Conservation (phyloP, 73 alveolate genomes). For the Uronychia setigera region DNA sequence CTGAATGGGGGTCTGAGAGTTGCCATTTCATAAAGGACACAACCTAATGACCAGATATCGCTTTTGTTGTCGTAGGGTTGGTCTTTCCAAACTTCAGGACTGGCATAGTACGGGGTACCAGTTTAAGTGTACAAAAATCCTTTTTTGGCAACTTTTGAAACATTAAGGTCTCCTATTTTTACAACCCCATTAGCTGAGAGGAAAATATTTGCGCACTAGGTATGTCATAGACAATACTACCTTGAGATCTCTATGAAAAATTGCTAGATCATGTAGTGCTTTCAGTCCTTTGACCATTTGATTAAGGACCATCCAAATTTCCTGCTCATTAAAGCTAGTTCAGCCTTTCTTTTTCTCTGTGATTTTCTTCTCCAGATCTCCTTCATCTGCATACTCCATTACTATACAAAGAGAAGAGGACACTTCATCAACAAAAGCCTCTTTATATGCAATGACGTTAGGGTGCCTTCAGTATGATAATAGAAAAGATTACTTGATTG, state of each 20-base stretch:
- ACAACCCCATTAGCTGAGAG: conserved; percentile 20
- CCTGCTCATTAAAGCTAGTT: conserved; percentile 8
- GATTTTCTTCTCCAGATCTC: conserved; percentile 38
- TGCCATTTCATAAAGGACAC: conserved; percentile 92
- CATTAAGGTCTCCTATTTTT: conserved; percentile 46
- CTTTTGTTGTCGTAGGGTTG: conserved; percentile 90
- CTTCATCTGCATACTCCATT: conserved; percentile 51
- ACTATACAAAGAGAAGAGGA: conserved; percentile 36
- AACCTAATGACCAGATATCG: conserved; percentile 95
- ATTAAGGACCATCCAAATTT: conserved; percentile 14
- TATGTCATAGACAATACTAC: conserved; percentile 10
- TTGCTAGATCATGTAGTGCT: conserved; percentile 34
- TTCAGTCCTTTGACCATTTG: conserved; percentile 35
- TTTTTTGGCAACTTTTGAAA: conserved; percentile 45
- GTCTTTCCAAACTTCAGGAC: conserved; percentile 94
- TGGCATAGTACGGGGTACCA: conserved; percentile 55
- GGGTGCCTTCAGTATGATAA: conserved; percentile 41
- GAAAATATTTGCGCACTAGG: conserved; percentile 44
- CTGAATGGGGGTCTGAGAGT: conserved; percentile 90
- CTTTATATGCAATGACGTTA: conserved; percentile 81
- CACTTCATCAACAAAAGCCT: conserved; percentile 75
- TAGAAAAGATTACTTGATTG: conserved; percentile 63
- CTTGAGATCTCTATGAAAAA: conserved; percentile 42
- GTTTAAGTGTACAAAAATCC: conserved; percentile 40
- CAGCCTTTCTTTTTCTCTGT: conserved; percentile 23